These are phyloP conservation scores for Chlorociboria aeruginascens DNA, from an alignment of 495 filamentous ascomycete genomes.

Conservation along the genomic window DNA sequence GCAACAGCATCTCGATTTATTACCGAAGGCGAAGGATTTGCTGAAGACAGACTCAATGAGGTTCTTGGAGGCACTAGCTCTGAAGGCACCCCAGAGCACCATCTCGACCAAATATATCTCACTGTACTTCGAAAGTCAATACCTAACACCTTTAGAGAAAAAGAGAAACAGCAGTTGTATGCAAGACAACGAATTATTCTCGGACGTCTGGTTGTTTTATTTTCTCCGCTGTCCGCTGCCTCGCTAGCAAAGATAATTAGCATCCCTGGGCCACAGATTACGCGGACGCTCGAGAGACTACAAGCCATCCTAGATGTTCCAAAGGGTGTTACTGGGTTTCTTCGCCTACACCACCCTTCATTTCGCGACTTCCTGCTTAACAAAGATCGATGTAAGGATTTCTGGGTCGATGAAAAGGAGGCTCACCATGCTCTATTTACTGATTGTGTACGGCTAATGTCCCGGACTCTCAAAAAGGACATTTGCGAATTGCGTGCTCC, in stretches of 20 bases:
- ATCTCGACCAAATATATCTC: slow-evolving; percentile 2
- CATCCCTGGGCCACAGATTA: slow-evolving; percentile 8
- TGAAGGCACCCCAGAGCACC: neutral
- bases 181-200: slow-evolving; percentile 9
- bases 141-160: neutral
- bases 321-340: slow-evolving; percentile 2
- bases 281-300: slow-evolving; percentile 17
- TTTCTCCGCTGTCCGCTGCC: neutral
- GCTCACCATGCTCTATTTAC: slow-evolving; percentile 22
- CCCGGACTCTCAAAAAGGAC: slow-evolving; percentile 22
- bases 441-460: slow-evolving; percentile 26
- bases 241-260: neutral
- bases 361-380: slow-evolving; percentile 40
- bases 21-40: neutral
- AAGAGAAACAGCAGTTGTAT: neutral
- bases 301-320: slow-evolving; percentile 27
- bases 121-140: slow-evolving; percentile 1
- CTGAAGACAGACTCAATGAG: neutral
- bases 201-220: slow-evolving; percentile 21
- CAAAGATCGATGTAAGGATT: slow-evolving; percentile 17
- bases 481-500: slow-evolving; percentile 25
- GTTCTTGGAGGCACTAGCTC: neutral
- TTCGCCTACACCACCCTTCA: slow-evolving; percentile 25
- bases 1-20: slow-evolving; percentile 1
- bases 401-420: slow-evolving; percentile 6